Conservation (phyloP, 371 early-diverging fungal species). For the Smittium culicis region DNA sequence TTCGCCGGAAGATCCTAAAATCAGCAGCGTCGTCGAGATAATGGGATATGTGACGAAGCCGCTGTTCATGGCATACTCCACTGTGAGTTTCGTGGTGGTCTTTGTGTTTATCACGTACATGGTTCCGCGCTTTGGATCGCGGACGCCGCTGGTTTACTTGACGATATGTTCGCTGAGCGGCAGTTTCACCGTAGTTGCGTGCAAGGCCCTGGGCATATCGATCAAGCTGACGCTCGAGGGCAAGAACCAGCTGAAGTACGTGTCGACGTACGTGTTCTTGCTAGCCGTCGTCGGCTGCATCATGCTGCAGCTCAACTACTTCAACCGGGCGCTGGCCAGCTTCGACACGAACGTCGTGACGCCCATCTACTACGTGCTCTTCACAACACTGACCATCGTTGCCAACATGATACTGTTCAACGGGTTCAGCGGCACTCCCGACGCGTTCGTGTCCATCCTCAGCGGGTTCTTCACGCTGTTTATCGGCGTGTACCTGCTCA, state of each 20-base stretch:
- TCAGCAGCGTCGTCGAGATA: conserved; percentile 68
- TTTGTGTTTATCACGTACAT: conserved; percentile 57
- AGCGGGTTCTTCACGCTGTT: conserved; percentile 83
- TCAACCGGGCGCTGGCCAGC: conserved; percentile 83
- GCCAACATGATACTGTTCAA: conserved; percentile 77
- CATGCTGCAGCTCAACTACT: conserved; percentile 87
- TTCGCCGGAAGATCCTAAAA: conserved; percentile 69
- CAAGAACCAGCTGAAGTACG: conserved; percentile 72
- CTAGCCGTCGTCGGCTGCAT: conserved; percentile 66
- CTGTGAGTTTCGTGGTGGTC: conserved; percentile 38
- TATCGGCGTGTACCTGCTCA: conserved; percentile 73
- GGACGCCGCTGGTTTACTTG: conserved; percentile 68
- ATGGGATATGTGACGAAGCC: conserved; percentile 56
- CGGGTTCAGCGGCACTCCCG: conserved; percentile 60
- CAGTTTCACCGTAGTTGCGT: no score
- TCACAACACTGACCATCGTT: conserved; percentile 79
- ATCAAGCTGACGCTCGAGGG: conserved; percentile 80
- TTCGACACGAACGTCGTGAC: no score
- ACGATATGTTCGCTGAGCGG: conserved; percentile 80
- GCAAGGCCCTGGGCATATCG: conserved; percentile 83
- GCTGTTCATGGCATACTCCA: conserved; percentile 67
- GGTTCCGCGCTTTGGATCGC: conserved; percentile 62
- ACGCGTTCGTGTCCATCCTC: conserved; percentile 66
- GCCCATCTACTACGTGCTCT: conserved; percentile 88
- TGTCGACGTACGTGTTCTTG: conserved; percentile 73